Evolutionary conservation across 371 early-diverging fungal genomes (phyloP).

Genomic region (Mucor lusitanicus): DNA sequence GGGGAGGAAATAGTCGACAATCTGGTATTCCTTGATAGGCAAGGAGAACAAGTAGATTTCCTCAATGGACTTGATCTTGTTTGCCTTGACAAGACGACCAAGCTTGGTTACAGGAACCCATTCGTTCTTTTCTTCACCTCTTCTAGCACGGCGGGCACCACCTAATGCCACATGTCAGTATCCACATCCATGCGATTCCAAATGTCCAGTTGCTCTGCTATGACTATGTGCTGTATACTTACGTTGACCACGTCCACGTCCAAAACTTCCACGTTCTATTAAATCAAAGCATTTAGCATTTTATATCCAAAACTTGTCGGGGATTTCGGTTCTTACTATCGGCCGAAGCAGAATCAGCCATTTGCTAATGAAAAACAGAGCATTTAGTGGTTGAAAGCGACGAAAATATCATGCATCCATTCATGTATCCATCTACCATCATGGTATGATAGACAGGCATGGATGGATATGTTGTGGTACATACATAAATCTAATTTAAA

Average conservation of each 20-base stretch:
- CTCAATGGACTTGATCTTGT: constrained; percentile 89
- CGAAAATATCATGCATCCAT: too few species aligned
- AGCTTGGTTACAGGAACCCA: constrained; percentile 71
- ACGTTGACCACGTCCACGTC: constrained; percentile 81
- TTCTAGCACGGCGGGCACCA: constrained; percentile 87
- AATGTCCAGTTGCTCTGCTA: too few species aligned
- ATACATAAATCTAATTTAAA: too few species aligned
- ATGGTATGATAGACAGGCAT: too few species aligned
- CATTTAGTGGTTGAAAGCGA: too few species aligned
- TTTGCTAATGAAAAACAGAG: constrained; percentile 13
- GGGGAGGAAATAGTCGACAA: constrained; percentile 96
- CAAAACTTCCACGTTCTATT: constrained; percentile 76
- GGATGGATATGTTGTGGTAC: too few species aligned
- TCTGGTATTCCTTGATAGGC: constrained; percentile 99
- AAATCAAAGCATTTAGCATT: constrained; percentile 3
- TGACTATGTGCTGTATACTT: too few species aligned
- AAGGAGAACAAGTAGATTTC: constrained; percentile 98
- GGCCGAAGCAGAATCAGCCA: constrained; percentile 81
- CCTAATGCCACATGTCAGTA: constrained; percentile 25
- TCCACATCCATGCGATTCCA: too few species aligned
- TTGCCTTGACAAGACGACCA: constrained; percentile 95
- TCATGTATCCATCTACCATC: too few species aligned
- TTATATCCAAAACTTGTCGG: background rate
- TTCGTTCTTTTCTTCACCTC: constrained; percentile 90
- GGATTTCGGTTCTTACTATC: constrained; percentile 57